Percentiles rank a stretch among this genome's conserved stretches.
phyloP scores from a whole-genome alignment of 2,329 filamentous ascomycete species.

The Phyllosticta paracitricarpa region DNA sequence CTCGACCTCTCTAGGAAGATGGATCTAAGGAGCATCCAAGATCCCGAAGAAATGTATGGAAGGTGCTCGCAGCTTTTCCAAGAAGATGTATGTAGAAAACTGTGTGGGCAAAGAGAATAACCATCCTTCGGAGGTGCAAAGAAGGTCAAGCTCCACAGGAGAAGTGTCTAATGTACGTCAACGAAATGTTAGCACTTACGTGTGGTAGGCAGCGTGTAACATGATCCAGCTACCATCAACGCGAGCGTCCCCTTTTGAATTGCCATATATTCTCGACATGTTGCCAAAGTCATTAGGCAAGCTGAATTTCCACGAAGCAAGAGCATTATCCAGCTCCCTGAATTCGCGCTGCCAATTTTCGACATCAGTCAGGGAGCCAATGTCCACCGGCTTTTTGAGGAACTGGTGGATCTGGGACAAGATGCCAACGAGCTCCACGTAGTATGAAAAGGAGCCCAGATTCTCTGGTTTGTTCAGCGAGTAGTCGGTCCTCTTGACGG shows the following conservation, averaged over 20 bases:
- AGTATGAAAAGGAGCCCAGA: conserved; percentile 78
- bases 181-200: conserved; percentile 37
- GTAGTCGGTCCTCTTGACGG: conserved; percentile 44
- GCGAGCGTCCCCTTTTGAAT: conserved; percentile 17
- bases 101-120: too few relatives aligned
- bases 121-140: too few relatives aligned
- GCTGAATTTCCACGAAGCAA: conserved; percentile 75
- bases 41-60: neutral
- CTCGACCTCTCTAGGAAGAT: neutral
- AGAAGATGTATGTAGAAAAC: too few relatives aligned
- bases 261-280: conserved; percentile 62
- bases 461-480: conserved; percentile 65
- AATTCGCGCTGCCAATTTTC: conserved; percentile 85
- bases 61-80: too few relatives aligned
- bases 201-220: conserved; percentile 84
- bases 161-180: neutral
- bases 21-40: neutral
- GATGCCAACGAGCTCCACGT: conserved; percentile 81
- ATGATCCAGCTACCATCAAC: conserved; percentile 81
- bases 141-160: neutral
- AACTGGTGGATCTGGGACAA: conserved; percentile 82
- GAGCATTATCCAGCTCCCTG: conserved; percentile 68
- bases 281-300: conserved; percentile 78
- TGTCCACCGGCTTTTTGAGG: conserved; percentile 80
- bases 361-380: conserved; percentile 72